Evolutionary conservation across 441 rosid genomes (phyloP), one percentile per base, ranked within the genome.

Genomic region (Populus trichocarpa): DNA sequence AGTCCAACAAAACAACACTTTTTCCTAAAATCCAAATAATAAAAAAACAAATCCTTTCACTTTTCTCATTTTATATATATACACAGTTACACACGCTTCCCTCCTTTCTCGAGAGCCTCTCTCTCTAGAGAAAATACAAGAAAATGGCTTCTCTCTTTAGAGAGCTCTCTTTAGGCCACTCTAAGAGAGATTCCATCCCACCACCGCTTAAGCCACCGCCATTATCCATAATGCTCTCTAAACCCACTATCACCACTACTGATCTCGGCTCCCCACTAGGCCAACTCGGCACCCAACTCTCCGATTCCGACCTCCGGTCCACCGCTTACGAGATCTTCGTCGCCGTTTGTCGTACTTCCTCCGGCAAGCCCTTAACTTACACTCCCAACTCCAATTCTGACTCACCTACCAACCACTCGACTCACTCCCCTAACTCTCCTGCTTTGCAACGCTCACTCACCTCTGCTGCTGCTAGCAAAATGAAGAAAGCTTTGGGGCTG

Each of bases 401-500:
- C 67, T 85, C 89, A 6, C 90, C 89, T 70, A 80, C 73, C n/a
- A n/a, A 81, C 72, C 57, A 72, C 73, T 26, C 70, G 4, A 36
- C 63, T 77, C 42, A 70, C 73, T 86, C 84, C 70, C 76, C 89
- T 2, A 86, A 80, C 78, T 80, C 96, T 1, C 91, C 93, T 1
- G 87, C 88, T 4, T 73, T 88, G 23, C 96, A 95, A 83, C 89
- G 96, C 3, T 93, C 98, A 3, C 89, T 93, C 38, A 96, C 99
- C 40, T 91, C 98, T 9, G 78, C 95, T 53, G 99, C 98, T 69
- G 96, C 99, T 0, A 92, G 97, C 83, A 91, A 90, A 85, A 90
- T 96, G 97, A 96, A 96, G 90, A 96, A 90, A 75, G 98, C 98
- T n/a, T 84, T n/a, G n/a, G n/a, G n/a, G n/a, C n/a, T n/a, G n/a